Evolutionary conservation across 2,329 filamentous ascomycete species (phyloP).

Genomic region (Colletotrichum sidae): DNA sequence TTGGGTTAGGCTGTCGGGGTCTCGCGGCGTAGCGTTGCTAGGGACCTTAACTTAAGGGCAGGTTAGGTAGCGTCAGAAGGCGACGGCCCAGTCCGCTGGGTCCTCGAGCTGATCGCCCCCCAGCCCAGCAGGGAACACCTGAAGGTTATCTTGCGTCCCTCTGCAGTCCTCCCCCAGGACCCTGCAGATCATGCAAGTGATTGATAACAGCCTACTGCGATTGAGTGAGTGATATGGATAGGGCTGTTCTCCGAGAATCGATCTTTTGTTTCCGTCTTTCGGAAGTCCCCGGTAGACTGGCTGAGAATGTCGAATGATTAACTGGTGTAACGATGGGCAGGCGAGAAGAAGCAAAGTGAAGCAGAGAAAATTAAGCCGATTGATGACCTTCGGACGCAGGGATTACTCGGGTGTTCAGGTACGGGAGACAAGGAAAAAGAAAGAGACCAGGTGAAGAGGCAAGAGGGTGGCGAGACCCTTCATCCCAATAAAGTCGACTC

Average conservation of each 20-base stretch:
- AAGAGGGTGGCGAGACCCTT: conserved; percentile 30
- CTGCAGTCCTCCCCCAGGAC: conserved; percentile 28
- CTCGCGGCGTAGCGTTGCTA: conserved; percentile 22
- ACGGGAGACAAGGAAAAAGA: conserved; percentile 9
- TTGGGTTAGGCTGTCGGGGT: conserved; percentile 1
- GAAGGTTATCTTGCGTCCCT: conserved; percentile 32
- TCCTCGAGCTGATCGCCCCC: conserved; percentile 33
- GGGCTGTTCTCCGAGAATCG: conserved; percentile 2
- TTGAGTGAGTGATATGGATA: conserved; percentile 1
- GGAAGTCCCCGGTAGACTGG: conserved; percentile 7
- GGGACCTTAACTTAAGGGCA: neutral
- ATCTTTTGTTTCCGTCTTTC: conserved; percentile 6
- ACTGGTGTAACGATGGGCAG: neutral
- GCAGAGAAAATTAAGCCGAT: conserved; percentile 1
- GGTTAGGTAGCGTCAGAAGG: conserved; percentile 7
- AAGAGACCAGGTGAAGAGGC: conserved; percentile 11
- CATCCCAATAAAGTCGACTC: conserved; percentile 24
- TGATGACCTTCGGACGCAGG: neutral
- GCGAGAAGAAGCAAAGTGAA: neutral
- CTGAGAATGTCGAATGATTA: neutral
- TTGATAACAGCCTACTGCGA: conserved; percentile 19
- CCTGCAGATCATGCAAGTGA: conserved; percentile 38
- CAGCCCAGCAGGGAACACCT: conserved; percentile 33
- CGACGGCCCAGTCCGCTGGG: conserved; percentile 35
- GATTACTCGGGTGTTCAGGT: neutral